These are phyloP conservation scores for Trametes pubescens DNA, from an alignment of 1,284 basidiomycete species.

Conservation along the genomic window DNA sequence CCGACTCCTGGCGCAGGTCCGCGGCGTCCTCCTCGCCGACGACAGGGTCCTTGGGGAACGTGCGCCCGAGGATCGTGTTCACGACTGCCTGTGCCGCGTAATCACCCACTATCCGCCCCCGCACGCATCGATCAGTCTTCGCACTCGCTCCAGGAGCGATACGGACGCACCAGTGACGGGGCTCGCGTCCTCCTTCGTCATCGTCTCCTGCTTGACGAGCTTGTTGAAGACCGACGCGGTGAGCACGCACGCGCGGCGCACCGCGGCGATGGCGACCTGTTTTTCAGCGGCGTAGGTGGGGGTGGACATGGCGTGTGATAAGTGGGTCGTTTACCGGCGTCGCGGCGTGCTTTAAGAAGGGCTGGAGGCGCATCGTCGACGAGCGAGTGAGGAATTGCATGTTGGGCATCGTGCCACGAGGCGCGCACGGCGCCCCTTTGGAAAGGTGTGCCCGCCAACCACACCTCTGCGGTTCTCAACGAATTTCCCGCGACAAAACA, in stretches of 20 bases:
- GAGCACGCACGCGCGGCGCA: conserved; percentile 85
- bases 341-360: conserved; percentile 28
- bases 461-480: conserved; percentile 20
- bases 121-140: background rate
- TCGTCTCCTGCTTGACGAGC: conserved; percentile 86
- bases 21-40: conserved; percentile 96
- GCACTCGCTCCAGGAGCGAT: background rate
- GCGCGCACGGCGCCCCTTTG: conserved; percentile 7
- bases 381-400: conserved; percentile 26
- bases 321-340: conserved; percentile 34
- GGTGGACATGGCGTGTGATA: conserved; percentile 41
- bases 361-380: conserved; percentile 26
- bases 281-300: conserved; percentile 59
- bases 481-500: conserved; percentile 9
- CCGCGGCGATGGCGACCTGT: conserved; percentile 87
- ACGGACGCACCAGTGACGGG: conserved; percentile 86
- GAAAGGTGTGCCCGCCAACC: conserved; percentile 18
- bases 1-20: conserved; percentile 71
- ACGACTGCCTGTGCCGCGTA: conserved; percentile 92
- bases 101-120: conserved; percentile 75
- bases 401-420: conserved; percentile 27
- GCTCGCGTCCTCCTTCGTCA: conserved; percentile 94
- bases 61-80: conserved; percentile 75
- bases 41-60: conserved; percentile 89
- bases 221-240: conserved; percentile 91